phyloP scores from a whole-genome alignment of 73 alveolate genomes.

The Breviolum minutum region DNA sequence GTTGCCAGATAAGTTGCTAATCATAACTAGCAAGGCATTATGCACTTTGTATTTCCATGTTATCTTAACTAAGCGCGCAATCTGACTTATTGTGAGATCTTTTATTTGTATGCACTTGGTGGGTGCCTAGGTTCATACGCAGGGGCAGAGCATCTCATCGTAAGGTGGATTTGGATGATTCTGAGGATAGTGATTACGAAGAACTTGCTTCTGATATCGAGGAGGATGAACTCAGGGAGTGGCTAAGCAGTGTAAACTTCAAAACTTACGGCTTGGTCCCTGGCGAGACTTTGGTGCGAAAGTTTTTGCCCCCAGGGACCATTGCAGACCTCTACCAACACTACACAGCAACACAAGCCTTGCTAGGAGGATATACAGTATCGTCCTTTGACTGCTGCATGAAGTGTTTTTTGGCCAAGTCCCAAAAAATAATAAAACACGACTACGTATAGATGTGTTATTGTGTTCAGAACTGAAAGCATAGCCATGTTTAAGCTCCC shows the following conservation, averaged over 20 bases:
- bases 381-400: neutral
- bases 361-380: neutral
- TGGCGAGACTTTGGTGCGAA: neutral
- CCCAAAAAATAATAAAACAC: neutral
- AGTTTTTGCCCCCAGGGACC: constrained; percentile 1
- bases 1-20: neutral
- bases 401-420: neutral
- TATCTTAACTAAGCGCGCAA: too few relatives aligned
- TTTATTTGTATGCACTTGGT: too few relatives aligned
- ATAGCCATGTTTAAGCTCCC: too few relatives aligned
- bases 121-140: neutral
- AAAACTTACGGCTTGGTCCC: neutral
- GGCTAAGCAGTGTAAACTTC: neutral
- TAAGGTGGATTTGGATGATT: neutral
- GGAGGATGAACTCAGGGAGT: constrained; percentile 41
- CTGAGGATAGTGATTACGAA: neutral
- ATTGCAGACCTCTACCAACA: constrained; percentile 3
- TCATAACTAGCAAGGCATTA: neutral
- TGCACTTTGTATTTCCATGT: too few relatives aligned
- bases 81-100: too few relatives aligned
- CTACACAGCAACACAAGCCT: neutral
- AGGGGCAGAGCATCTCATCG: neutral
- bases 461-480: too few relatives aligned
- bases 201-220: neutral
- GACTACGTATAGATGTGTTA: neutral